Evolutionary conservation across 2,329 filamentous ascomycete species (phyloP).

Genomic region (Arthrobotrys megalospora): DNA sequence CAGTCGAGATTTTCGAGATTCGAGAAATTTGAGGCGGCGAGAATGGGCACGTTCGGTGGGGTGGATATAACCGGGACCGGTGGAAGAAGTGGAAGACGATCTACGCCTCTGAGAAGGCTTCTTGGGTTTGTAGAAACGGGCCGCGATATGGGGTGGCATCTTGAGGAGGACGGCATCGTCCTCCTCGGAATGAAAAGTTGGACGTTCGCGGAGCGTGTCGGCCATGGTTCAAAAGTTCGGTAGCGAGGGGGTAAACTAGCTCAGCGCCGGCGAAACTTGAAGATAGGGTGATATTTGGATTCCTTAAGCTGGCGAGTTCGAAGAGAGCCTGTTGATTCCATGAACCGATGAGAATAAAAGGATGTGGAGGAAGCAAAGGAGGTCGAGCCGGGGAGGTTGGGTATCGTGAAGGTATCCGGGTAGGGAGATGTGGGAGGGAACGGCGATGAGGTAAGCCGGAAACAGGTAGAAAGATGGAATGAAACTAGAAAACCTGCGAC

Average conservation of each 20-base stretch:
- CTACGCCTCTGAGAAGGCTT: constrained; percentile 76
- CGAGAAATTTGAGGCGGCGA: constrained; percentile 83
- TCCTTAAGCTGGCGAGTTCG: constrained; percentile 41
- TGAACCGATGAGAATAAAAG: constrained; percentile 28
- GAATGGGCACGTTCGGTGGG: constrained; percentile 71
- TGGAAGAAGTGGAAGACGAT: constrained; percentile 70
- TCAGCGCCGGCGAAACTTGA: constrained; percentile 51
- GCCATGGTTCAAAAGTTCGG: constrained; percentile 34
- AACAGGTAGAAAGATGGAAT: constrained; percentile 33
- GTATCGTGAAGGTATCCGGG: constrained; percentile 14
- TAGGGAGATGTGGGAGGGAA: constrained; percentile 39
- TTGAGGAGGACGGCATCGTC: constrained; percentile 69
- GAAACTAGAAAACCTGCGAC: constrained; percentile 52
- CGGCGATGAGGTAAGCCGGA: constrained; percentile 61
- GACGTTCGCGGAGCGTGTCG: constrained; percentile 37
- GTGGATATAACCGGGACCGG: constrained; percentile 82
- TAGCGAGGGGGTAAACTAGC: constrained; percentile 1
- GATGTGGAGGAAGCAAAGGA: constrained; percentile 1
- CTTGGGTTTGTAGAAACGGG: constrained; percentile 80
- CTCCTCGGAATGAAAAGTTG: constrained; percentile 56
- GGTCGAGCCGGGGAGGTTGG: constrained; percentile 7
- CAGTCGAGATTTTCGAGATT: constrained; percentile 83
- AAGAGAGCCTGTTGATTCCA: constrained; percentile 39
- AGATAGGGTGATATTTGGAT: constrained; percentile 49
- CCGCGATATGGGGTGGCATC: constrained; percentile 82